phyloP scores from a whole-genome alignment of 2,329 filamentous ascomycete species.

The Colletotrichum eleusines region DNA sequence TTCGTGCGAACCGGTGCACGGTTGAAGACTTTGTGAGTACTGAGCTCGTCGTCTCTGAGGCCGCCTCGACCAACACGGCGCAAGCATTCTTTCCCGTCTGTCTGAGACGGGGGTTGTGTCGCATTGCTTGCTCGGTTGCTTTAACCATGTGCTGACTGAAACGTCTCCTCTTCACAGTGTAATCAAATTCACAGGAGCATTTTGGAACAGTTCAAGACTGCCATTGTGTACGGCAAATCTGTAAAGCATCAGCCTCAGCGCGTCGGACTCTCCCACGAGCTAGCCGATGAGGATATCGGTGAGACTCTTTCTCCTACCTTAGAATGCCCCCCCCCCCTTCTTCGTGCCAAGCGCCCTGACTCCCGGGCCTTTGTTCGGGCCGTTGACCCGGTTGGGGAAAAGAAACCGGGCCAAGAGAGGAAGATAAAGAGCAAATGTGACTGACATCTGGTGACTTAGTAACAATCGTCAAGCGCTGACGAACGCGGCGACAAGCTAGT shows the following conservation, averaged over 20 bases:
- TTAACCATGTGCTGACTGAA: constrained; percentile 48
- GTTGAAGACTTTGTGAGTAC: constrained; percentile 94
- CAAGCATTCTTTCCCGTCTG: constrained; percentile 14
- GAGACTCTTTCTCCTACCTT: constrained; percentile 53
- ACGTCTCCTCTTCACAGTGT: constrained; percentile 72
- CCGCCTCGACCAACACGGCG: not conserved
- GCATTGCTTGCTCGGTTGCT: not conserved
- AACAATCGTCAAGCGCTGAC: constrained; percentile 76
- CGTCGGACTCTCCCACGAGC: constrained; percentile 89
- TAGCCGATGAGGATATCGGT: constrained; percentile 98
- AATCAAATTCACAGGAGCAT: constrained; percentile 98
- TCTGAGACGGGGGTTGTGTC: constrained; percentile 10
- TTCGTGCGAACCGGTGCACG: constrained; percentile 84
- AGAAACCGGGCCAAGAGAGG: not conserved
- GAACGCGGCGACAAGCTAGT: constrained; percentile 27
- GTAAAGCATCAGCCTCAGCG: constrained; percentile 99
- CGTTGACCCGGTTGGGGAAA: not conserved
- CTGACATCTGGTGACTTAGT: constrained; percentile 50
- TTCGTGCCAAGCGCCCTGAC: not conserved
- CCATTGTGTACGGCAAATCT: constrained; percentile 96
- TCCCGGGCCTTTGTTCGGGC: not conserved
- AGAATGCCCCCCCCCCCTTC: not conserved
- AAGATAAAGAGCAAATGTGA: constrained; percentile 17
- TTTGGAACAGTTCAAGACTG: constrained; percentile 93
- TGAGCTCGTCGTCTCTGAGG: constrained; percentile 20